A percentile compares a stretch with the other conserved stretches of the same genome.
phyloP scores from a whole-genome alignment of 1,139 yeast species.

The Scheffersomyces cryptocercus region DNA sequence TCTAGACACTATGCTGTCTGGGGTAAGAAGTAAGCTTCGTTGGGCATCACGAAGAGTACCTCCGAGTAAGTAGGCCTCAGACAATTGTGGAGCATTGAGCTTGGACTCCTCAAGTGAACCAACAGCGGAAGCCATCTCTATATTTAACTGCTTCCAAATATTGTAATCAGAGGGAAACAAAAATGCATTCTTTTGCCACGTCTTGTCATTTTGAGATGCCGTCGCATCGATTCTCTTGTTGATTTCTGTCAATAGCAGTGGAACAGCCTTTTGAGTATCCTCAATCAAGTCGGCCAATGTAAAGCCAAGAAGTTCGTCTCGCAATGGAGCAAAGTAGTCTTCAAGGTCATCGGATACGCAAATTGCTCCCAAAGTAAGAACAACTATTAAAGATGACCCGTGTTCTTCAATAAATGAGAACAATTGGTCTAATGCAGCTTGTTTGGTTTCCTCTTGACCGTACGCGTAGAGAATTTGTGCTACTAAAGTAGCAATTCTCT shows the following conservation, averaged over 20 bases:
- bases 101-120: conserved; percentile 52
- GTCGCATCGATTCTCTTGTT: conserved; percentile 28
- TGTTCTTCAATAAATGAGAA: conserved; percentile 60
- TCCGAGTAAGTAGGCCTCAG: conserved; percentile 48
- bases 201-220: conserved; percentile 7
- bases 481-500: conserved; percentile 66
- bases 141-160: conserved; percentile 67
- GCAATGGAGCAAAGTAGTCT: conserved; percentile 63
- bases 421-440: conserved; percentile 77
- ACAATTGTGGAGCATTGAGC: conserved; percentile 52
- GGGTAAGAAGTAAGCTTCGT: conserved; percentile 48
- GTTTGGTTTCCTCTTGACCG: conserved; percentile 70
- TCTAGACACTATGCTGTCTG: conserved; percentile 16
- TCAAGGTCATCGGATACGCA: conserved; percentile 63
- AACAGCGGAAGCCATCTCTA: conserved; percentile 44
- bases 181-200: conserved; percentile 71
- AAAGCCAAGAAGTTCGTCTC: conserved; percentile 62
- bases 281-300: conserved; percentile 46
- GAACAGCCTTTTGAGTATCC: conserved; percentile 58
- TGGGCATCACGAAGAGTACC: conserved; percentile 58
- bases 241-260: conserved; percentile 59
- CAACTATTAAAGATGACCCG: conserved; percentile 67
- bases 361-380: conserved; percentile 78
- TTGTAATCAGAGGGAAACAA: conserved; percentile 69
- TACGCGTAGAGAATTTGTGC: conserved; percentile 80